A percentile compares a stretch with the other conserved stretches of the same genome.
These are phyloP conservation scores for Fusarium poae DNA, from an alignment of 2,329 filamentous ascomycete species.

Conservation along the genomic window DNA sequence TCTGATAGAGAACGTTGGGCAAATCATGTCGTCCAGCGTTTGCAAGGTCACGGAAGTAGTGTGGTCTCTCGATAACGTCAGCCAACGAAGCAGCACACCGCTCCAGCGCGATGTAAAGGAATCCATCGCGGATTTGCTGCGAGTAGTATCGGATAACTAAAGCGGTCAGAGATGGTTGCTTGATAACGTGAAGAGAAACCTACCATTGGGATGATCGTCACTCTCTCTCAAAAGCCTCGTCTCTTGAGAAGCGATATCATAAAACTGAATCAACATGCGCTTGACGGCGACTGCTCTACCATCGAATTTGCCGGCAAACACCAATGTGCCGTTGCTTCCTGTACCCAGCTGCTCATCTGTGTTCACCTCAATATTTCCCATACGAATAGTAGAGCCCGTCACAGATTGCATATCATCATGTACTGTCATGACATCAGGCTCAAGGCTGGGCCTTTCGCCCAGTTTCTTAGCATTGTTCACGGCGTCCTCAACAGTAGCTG, in stretches of 20 bases:
- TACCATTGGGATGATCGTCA: slow-evolving; percentile 91
- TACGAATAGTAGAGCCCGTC: slow-evolving; percentile 69
- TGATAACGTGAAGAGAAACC: slow-evolving; percentile 18
- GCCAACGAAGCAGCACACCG: slow-evolving; percentile 93
- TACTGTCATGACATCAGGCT: slow-evolving; percentile 72
- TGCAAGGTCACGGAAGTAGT: slow-evolving; percentile 76
- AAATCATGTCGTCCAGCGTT: slow-evolving; percentile 80
- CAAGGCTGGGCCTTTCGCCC: slow-evolving; percentile 65
- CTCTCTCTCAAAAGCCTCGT: slow-evolving; percentile 91
- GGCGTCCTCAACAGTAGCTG: slow-evolving; percentile 70
- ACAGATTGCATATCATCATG: slow-evolving; percentile 70
- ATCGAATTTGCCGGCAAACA: slow-evolving; percentile 95
- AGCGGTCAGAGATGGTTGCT: slow-evolving; percentile 29
- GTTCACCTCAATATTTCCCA: slow-evolving; percentile 74
- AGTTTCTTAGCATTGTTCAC: slow-evolving; percentile 71
- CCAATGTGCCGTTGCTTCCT: slow-evolving; percentile 96
- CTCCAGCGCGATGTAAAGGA: slow-evolving; percentile 96
- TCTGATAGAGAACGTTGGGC: slow-evolving; percentile 85
- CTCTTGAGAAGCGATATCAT: slow-evolving; percentile 94
- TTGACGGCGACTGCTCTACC: slow-evolving; percentile 95
- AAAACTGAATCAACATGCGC: slow-evolving; percentile 95
- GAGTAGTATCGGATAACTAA: slow-evolving; percentile 94
- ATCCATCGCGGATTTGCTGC: slow-evolving; percentile 87
- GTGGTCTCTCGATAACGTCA: slow-evolving; percentile 85
- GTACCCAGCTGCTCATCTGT: slow-evolving; percentile 75